Evolutionary conservation across 352 stramenopile species (phyloP).

Genomic region (Hyaloperonospora arabidopsidis): DNA sequence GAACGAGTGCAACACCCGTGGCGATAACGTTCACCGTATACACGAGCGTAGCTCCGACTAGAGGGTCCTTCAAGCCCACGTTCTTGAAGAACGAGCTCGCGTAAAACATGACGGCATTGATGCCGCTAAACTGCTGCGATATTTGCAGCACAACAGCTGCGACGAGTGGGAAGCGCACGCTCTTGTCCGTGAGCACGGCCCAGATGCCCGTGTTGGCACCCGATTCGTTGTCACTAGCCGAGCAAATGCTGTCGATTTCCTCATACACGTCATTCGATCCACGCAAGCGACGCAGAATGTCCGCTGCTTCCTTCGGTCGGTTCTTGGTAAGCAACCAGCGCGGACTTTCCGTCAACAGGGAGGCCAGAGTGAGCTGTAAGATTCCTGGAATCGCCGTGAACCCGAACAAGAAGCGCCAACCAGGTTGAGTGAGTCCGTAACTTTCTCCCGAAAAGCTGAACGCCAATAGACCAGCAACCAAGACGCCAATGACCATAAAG

Average conservation of each 20-base stretch:
- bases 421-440: slow-evolving; percentile 43
- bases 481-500: slow-evolving; percentile 61
- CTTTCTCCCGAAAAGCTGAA: slow-evolving; percentile 56
- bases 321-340: slow-evolving; percentile 72
- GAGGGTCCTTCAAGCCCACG: slow-evolving; percentile 53
- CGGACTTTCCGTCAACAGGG: slow-evolving; percentile 56
- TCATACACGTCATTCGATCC: slow-evolving; percentile 74
- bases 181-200: slow-evolving; percentile 50
- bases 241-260: slow-evolving; percentile 77
- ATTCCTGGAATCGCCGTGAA: slow-evolving; percentile 58
- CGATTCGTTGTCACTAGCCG: slow-evolving; percentile 66
- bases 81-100: slow-evolving; percentile 71
- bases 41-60: slow-evolving; percentile 55
- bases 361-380: slow-evolving; percentile 53
- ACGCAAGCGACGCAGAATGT: slow-evolving; percentile 56
- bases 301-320: slow-evolving; percentile 56
- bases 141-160: slow-evolving; percentile 55
- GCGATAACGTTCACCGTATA: slow-evolving; percentile 68
- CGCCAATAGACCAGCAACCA: slow-evolving; percentile 42
- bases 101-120: slow-evolving; percentile 80
- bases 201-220: slow-evolving; percentile 57
- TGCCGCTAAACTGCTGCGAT: slow-evolving; percentile 63
- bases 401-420: slow-evolving; percentile 61
- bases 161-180: slow-evolving; percentile 57
- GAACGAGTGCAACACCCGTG: slow-evolving; percentile 56